Evolutionary conservation across 1,284 basidiomycete genomes (phyloP).

Genomic region (Pseudozyma pruni): DNA sequence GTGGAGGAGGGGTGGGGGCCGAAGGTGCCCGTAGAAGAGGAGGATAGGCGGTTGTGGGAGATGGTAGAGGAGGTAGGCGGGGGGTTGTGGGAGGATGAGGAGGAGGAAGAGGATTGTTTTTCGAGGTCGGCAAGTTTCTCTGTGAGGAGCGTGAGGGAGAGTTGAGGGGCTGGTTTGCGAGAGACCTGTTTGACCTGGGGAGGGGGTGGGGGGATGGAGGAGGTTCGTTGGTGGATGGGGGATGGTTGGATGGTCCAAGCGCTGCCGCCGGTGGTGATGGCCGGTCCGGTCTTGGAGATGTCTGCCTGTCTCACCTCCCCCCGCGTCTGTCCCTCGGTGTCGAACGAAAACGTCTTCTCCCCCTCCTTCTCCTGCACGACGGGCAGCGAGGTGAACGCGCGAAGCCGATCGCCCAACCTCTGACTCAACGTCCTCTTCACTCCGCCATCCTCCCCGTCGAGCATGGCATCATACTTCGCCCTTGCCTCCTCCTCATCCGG

Average conservation of each 20-base stretch:
- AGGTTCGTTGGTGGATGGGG: conserved; percentile 8
- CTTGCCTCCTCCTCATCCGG: conserved; percentile 29
- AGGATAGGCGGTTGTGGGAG: too few relatives aligned
- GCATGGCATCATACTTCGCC: conserved; percentile 16
- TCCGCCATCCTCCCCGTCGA: conserved; percentile 1
- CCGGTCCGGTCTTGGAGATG: background rate
- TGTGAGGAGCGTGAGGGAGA: conserved; percentile 26
- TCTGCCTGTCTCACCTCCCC: conserved; percentile 29
- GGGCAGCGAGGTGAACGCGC: conserved; percentile 5
- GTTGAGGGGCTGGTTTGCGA: conserved; percentile 24
- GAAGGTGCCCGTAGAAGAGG: conserved; percentile 16
- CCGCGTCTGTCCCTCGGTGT: conserved; percentile 4
- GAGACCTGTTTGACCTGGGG: background rate
- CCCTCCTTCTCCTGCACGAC: background rate
- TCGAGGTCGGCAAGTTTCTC: conserved; percentile 29
- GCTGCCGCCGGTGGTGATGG: conserved; percentile 8
- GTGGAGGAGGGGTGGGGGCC: background rate
- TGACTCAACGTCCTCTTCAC: conserved; percentile 37
- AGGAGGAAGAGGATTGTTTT: conserved; percentile 11
- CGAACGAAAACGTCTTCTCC: conserved; percentile 28
- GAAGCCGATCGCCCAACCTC: conserved; percentile 32
- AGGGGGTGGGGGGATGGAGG: conserved; percentile 1
- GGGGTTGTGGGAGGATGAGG: background rate
- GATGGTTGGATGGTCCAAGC: conserved; percentile 36
- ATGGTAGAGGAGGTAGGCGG: too few relatives aligned